A percentile compares a stretch with the other conserved stretches of the same genome.
phyloP scores from a whole-genome alignment of 2,329 filamentous ascomycete species.

The Emmonsia crescens region DNA sequence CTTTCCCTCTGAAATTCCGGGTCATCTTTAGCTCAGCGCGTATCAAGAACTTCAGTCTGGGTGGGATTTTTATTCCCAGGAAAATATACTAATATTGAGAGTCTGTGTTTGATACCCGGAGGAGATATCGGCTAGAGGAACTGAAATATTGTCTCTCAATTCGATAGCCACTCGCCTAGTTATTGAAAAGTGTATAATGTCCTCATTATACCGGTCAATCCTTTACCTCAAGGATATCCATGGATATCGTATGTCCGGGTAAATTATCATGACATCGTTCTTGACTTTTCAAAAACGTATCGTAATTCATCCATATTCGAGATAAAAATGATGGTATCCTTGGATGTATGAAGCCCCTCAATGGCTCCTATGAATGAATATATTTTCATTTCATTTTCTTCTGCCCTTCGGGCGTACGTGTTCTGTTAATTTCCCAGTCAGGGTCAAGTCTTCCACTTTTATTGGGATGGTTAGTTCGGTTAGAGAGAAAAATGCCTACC shows the following conservation, averaged over 20 bases:
- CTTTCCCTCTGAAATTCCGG: too few relatives aligned
- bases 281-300: background rate
- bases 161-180: too few relatives aligned
- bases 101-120: background rate
- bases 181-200: background rate
- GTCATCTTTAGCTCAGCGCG: background rate
- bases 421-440: background rate
- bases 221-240: background rate
- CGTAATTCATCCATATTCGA: background rate
- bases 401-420: background rate
- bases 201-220: background rate
- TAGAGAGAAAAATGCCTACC: background rate
- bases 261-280: background rate
- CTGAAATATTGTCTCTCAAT: too few relatives aligned
- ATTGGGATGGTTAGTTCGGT: background rate
- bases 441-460: background rate
- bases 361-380: background rate
- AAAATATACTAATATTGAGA: background rate
- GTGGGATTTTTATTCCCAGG: background rate
- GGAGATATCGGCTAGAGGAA: background rate
- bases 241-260: background rate
- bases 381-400: background rate
- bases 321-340: background rate
- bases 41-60: background rate
- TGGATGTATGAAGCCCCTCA: background rate